These are phyloP conservation scores for Stentor roeselii DNA, from an alignment of 73 alveolate genomes.

Conservation along the genomic window DNA sequence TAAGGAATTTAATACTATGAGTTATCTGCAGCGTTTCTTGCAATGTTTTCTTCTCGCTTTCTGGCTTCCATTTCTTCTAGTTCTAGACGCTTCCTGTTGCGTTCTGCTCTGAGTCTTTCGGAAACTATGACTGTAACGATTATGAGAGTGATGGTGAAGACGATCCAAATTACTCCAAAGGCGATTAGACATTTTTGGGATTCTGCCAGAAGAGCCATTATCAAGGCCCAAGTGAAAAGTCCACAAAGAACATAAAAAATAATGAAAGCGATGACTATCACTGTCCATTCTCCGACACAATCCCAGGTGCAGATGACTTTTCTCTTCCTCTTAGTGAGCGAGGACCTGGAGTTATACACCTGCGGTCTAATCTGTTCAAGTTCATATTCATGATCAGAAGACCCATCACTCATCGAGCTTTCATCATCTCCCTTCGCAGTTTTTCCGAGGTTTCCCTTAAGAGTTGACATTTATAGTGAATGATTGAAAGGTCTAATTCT, in stretches of 20 bases:
- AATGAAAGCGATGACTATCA: neutral
- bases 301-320: neutral
- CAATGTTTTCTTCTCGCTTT: neutral
- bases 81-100: neutral
- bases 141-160: neutral
- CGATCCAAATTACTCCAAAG: neutral
- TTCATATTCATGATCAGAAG: neutral
- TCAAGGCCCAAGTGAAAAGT: neutral
- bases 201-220: neutral
- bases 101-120: neutral
- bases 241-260: neutral
- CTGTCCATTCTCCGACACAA: neutral
- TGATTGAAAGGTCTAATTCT: neutral
- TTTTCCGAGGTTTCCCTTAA: neutral
- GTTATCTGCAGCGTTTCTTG: too few species aligned
- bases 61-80: neutral
- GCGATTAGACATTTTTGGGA: neutral
- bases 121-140: neutral
- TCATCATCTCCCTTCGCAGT: neutral
- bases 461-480: neutral
- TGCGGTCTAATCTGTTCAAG: neutral
- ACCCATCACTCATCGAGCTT: neutral
- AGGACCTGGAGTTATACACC: neutral
- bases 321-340: neutral
- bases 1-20: too few species aligned